phyloP scores from a whole-genome alignment of 495 filamentous ascomycete species.

The Annulohypoxylon nitens region DNA sequence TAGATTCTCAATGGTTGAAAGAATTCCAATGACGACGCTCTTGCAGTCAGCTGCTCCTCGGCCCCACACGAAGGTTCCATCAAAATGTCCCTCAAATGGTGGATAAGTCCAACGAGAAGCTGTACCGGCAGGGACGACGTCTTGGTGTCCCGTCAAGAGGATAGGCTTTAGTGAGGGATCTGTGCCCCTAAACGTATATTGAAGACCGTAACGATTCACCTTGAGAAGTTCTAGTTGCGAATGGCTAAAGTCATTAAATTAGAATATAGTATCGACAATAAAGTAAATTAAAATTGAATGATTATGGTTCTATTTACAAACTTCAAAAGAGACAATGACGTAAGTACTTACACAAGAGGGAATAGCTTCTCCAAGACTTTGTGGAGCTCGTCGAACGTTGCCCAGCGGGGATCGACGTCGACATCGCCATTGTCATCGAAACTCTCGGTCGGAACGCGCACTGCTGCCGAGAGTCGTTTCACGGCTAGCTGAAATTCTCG shows the following conservation, averaged over 20 bases:
- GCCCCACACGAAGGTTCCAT: conserved; percentile 72
- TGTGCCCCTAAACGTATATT: conserved; percentile 69
- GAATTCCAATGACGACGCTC: conserved; percentile 69
- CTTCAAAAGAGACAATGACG: not conserved
- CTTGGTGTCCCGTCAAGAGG: conserved; percentile 74
- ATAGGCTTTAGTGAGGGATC: conserved; percentile 66
- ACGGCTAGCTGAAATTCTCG: conserved; percentile 22
- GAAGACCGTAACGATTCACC: conserved; percentile 70
- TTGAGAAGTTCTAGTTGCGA: conserved; percentile 57
- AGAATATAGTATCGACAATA: not conserved
- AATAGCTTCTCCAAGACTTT: conserved; percentile 58
- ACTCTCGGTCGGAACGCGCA: conserved; percentile 62
- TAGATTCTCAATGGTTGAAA: conserved; percentile 68
- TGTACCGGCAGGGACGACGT: conserved; percentile 66
- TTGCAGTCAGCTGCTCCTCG: conserved; percentile 70
- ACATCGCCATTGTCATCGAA: conserved; percentile 65
- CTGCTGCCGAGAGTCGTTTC: conserved; percentile 37
- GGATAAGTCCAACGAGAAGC: conserved; percentile 70
- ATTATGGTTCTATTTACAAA: not conserved
- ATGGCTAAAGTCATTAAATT: conserved; percentile 23
- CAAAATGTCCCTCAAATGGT: conserved; percentile 68
- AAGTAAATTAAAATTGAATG: not conserved
- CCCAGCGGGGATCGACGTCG: conserved; percentile 63
- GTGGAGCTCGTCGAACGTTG: conserved; percentile 58
- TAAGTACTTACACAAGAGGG: conserved; percentile 50